phyloP scores from a whole-genome alignment of 768 basidiomycete species.

The Termitomyces sp. region DNA sequence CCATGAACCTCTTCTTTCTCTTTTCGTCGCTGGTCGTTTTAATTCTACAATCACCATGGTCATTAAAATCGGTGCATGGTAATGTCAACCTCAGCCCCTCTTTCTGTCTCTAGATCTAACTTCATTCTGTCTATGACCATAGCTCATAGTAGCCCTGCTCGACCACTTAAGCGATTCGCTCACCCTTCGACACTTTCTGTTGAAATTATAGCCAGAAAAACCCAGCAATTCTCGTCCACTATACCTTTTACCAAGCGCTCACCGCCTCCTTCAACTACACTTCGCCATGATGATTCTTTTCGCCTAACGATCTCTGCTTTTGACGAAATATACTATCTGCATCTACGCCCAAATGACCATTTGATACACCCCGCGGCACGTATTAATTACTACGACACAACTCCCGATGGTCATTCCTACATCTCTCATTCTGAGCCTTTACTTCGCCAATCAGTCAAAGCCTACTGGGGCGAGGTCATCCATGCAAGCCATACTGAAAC shows the following conservation, averaged over 20 bases:
- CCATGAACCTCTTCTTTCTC: constrained; percentile 31
- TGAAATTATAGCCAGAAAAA: constrained; percentile 52
- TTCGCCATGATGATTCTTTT: constrained; percentile 68
- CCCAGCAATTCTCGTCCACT: constrained; percentile 17
- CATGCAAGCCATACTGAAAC: constrained; percentile 45
- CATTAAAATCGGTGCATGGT: constrained; percentile 28
- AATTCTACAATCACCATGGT: constrained; percentile 31
- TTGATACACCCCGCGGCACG: constrained; percentile 78
- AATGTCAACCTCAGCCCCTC: constrained; percentile 7
- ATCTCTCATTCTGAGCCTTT: constrained; percentile 57
- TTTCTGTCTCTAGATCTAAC: constrained; percentile 4
- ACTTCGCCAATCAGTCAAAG: constrained; percentile 58
- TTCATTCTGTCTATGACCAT: not conserved
- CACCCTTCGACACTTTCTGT: constrained; percentile 50
- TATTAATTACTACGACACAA: constrained; percentile 58
- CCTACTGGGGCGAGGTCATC: constrained; percentile 77
- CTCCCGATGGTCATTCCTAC: constrained; percentile 45
- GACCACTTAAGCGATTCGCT: constrained; percentile 45
- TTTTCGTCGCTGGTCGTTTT: constrained; percentile 45
- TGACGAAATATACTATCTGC: constrained; percentile 62
- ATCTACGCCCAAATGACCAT: constrained; percentile 74
- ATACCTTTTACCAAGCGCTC: constrained; percentile 30
- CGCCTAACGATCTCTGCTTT: constrained; percentile 67
- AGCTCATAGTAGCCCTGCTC: constrained; percentile 47
- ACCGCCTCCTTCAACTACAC: constrained; percentile 37